These are phyloP conservation scores for Trametes gibbosa DNA, from an alignment of 768 basidiomycete genomes.

Conservation along the genomic window DNA sequence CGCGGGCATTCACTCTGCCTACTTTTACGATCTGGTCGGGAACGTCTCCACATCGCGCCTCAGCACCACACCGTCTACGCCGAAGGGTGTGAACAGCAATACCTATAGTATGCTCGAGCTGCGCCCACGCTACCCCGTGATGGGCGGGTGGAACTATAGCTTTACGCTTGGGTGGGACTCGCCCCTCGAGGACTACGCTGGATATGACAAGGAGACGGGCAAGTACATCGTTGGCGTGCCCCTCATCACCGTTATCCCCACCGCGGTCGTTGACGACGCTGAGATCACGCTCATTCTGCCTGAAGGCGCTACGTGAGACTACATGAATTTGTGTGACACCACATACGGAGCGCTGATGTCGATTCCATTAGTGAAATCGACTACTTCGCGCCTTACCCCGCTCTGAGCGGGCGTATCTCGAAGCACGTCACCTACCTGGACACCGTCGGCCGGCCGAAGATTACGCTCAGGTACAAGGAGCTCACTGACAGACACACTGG, in stretches of 20 bases:
- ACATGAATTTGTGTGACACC: neutral
- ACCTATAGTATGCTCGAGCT: slow-evolving; percentile 75
- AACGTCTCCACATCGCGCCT: slow-evolving; percentile 95
- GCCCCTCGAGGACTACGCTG: slow-evolving; percentile 71
- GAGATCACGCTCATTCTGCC: slow-evolving; percentile 81
- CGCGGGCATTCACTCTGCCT: slow-evolving; percentile 73
- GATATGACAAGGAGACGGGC: slow-evolving; percentile 59
- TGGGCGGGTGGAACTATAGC: slow-evolving; percentile 97
- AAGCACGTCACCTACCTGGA: slow-evolving; percentile 89
- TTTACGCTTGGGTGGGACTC: slow-evolving; percentile 95
- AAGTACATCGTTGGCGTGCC: slow-evolving; percentile 79
- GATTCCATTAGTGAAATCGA: slow-evolving; percentile 62
- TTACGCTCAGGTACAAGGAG: slow-evolving; percentile 70
- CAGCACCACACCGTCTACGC: slow-evolving; percentile 61
- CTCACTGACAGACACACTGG: slow-evolving; percentile 79
- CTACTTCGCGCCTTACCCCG: slow-evolving; percentile 74
- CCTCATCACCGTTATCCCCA: slow-evolving; percentile 78
- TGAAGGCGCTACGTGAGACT: slow-evolving; percentile 88
- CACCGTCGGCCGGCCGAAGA: slow-evolving; percentile 78
- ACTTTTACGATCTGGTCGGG: slow-evolving; percentile 90
- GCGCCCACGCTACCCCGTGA: slow-evolving; percentile 83
- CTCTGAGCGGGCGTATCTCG: slow-evolving; percentile 55
- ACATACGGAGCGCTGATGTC: neutral
- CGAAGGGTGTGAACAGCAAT: slow-evolving; percentile 51
- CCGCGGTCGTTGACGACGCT: slow-evolving; percentile 77